Evolutionary conservation across 1,284 basidiomycete species (phyloP), one percentile per base, ranked within the genome.

Genomic region (Waitea zeae): DNA sequence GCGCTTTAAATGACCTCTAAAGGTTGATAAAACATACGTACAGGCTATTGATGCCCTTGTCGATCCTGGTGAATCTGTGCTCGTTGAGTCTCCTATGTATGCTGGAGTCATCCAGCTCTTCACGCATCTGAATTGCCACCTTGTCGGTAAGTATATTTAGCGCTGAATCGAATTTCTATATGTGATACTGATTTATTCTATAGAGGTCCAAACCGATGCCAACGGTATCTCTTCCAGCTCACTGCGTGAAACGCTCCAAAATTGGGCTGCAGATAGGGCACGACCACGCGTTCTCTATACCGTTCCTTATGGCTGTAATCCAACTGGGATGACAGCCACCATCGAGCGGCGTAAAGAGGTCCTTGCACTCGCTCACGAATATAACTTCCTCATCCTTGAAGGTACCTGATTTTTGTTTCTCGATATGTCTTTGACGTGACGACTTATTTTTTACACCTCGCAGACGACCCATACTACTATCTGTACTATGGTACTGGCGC

Each of bases 21-120:
- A 6, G n/a, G 9, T n/a, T 18, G 14, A 32, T 38, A 17, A 20
- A 24, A 6, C 9, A 7, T 34, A 19, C 20, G 3, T 1, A 13
- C 30, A 77, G 75, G 64, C 71, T 30, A 56, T 70, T 13, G 46
- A 52, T 9, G 58, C 67, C 5, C 48, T 92, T 33, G 59, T 90
- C 24, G 78, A 92, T 50, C 71, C 69, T 3, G 87, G 86, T 3
- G 90, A 96, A 50, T 51, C 77, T 4, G 62, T 95, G 27, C 61
- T 95, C 26, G 66, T 93, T 29, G 90, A 96, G 52, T 71, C 75
- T 2, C 90, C 90, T 1, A 74, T 80, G 17, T 96, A 95, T 52
- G 75, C 83, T 77, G 81, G 44, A 48, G 72, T 49, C 14, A 22
- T 27, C 14, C 5, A 46, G 33, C 20, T 26, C 22, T 20, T 34